A percentile compares a stretch with the other conserved stretches of the same genome.
phyloP scores from a whole-genome alignment of 805 yeast genomes.

The Lipomyces sp. region DNA sequence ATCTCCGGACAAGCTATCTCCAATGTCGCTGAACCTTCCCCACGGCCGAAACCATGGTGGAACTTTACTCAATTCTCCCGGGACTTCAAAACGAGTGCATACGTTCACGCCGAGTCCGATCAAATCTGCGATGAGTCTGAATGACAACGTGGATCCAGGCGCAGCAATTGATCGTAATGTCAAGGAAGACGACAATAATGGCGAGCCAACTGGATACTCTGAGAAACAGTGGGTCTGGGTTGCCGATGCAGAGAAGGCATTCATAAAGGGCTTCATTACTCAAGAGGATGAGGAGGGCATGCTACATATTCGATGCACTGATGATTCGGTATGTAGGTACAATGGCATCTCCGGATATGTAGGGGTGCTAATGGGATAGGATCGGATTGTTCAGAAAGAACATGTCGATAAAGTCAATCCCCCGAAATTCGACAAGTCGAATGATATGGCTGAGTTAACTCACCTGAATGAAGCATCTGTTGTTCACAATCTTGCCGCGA shows the following conservation, averaged over 20 bases:
- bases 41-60: conserved; percentile 21
- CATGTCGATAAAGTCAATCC: conserved; percentile 79
- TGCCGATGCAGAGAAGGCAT: conserved; percentile 61
- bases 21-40: conserved; percentile 27
- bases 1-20: conserved; percentile 30
- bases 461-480: conserved; percentile 95
- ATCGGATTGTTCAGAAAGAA: conserved; percentile 51
- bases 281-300: conserved; percentile 49
- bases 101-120: conserved; percentile 34
- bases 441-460: conserved; percentile 95
- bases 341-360: not conserved
- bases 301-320: conserved; percentile 51
- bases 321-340: conserved; percentile 45
- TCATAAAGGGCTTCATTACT: conserved; percentile 63
- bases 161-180: not conserved
- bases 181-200: conserved; percentile 14
- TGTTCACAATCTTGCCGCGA: conserved; percentile 74
- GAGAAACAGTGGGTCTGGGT: conserved; percentile 78
- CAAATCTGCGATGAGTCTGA: conserved; percentile 13
- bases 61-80: not conserved
- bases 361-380: conserved; percentile 40
- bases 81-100: conserved; percentile 22
- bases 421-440: conserved; percentile 82
- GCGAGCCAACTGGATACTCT: conserved; percentile 42
- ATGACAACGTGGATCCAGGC: not conserved